A percentile compares a stretch with the other conserved stretches of the same genome.
phyloP scores from a whole-genome alignment of 2,329 filamentous ascomycete species.

The Fusarium compactum region DNA sequence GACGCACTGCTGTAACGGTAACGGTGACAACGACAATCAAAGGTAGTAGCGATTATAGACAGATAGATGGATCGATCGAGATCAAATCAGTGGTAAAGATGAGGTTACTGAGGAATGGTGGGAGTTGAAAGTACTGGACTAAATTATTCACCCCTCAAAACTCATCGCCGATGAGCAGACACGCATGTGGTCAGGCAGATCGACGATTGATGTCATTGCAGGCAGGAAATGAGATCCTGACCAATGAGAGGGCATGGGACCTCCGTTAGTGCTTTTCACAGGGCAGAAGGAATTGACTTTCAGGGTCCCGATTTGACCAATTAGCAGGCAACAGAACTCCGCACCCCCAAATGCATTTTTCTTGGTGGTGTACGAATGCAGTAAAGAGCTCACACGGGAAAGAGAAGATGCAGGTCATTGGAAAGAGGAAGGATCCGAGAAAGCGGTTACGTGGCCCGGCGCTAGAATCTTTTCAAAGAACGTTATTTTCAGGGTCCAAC shows the following conservation, averaged over 20 bases:
- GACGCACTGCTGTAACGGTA: not conserved
- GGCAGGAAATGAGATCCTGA: not conserved
- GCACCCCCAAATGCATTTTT: not conserved
- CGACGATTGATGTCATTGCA: not conserved
- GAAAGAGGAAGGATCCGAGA: not conserved
- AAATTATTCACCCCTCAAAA: not conserved
- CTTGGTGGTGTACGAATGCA: not conserved
- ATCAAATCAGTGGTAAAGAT: not conserved
- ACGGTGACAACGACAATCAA: not conserved
- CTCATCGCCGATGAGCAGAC: not conserved
- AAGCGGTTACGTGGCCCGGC: not conserved
- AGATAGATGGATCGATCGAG: not conserved
- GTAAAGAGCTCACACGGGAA: not conserved
- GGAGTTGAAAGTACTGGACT: too few species aligned
- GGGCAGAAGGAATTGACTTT: not conserved
- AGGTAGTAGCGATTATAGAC: not conserved
- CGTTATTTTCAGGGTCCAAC: not conserved
- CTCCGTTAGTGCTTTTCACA: not conserved
- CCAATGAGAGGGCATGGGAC: not conserved
- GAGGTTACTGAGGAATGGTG: not conserved
- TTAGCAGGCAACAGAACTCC: not conserved
- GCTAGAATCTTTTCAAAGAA: not conserved
- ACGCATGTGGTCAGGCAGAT: not conserved
- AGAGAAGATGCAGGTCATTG: not conserved
- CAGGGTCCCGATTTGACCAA: not conserved